Evolutionary conservation across 768 basidiomycete species (phyloP).

Genomic region (Tubosaeta sp.): DNA sequence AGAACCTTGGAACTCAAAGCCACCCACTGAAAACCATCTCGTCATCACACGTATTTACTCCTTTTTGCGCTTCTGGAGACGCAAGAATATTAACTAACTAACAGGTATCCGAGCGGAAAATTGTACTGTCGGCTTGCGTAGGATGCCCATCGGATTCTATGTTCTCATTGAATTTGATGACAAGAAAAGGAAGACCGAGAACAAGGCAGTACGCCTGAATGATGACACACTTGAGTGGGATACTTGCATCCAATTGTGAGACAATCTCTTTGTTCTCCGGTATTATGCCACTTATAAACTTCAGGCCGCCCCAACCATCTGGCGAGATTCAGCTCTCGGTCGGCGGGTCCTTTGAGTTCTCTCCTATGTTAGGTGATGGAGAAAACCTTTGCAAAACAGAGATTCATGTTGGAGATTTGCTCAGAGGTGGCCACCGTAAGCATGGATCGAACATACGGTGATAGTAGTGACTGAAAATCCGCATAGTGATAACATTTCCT

Average conservation of each 20-base stretch:
- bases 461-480: too few species aligned
- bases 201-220: too few species aligned
- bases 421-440: too few species aligned
- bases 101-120: constrained; percentile 6
- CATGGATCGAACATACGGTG: too few species aligned
- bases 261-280: too few species aligned
- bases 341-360: background rate
- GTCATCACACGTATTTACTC: constrained; percentile 3
- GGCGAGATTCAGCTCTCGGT: background rate
- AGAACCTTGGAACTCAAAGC: too few species aligned
- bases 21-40: background rate
- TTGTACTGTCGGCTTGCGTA: background rate
- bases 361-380: background rate
- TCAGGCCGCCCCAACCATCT: background rate
- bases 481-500: too few species aligned
- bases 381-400: background rate
- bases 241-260: too few species aligned
- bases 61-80: background rate
- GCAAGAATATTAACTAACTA: background rate
- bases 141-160: constrained; percentile 11
- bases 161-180: background rate
- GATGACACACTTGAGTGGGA: too few species aligned
- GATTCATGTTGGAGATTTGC: too few species aligned
- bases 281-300: too few species aligned
- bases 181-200: too few species aligned